Percentiles rank a stretch among this genome's conserved stretches.
Conservation (phyloP, 1,139 yeast genomes). For the Diutina ranongensis region DNA sequence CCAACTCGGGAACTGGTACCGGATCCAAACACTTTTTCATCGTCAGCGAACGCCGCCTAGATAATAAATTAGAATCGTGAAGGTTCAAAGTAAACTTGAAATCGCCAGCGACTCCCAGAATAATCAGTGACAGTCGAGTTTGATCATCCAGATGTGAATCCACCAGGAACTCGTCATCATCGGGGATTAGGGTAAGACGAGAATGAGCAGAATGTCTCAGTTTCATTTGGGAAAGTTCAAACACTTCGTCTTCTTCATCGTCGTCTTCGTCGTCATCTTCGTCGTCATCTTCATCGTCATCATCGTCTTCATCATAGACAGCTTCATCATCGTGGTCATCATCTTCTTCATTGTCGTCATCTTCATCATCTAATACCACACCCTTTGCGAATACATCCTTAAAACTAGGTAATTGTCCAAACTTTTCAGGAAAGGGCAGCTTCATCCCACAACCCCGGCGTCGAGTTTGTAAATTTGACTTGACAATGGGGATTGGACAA, state of each 20-base stretch:
- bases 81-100: slow-evolving; percentile 33
- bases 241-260: slow-evolving; percentile 14
- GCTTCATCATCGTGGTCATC: slow-evolving; percentile 14
- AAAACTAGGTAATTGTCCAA: slow-evolving; percentile 11
- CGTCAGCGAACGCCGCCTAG: slow-evolving; percentile 19
- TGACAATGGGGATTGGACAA: slow-evolving; percentile 18
- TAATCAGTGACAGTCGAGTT: slow-evolving; percentile 33
- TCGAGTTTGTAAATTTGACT: slow-evolving; percentile 7
- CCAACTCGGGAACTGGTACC: not conserved
- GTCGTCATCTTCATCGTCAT: slow-evolving; percentile 13
- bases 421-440: not conserved
- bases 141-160: slow-evolving; percentile 16
- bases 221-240: slow-evolving; percentile 10
- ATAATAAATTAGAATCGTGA: slow-evolving; percentile 30
- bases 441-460: not conserved
- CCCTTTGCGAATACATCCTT: slow-evolving; percentile 23
- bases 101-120: slow-evolving; percentile 28
- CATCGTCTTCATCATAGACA: slow-evolving; percentile 12
- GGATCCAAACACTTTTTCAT: slow-evolving; percentile 4
- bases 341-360: slow-evolving; percentile 11
- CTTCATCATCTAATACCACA: slow-evolving; percentile 9
- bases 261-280: slow-evolving; percentile 14
- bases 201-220: slow-evolving; percentile 6
- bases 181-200: slow-evolving; percentile 7
- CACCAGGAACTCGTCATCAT: slow-evolving; percentile 7